These are phyloP conservation scores for Boletus coccyginus DNA, from an alignment of 768 basidiomycete species.

Conservation along the genomic window DNA sequence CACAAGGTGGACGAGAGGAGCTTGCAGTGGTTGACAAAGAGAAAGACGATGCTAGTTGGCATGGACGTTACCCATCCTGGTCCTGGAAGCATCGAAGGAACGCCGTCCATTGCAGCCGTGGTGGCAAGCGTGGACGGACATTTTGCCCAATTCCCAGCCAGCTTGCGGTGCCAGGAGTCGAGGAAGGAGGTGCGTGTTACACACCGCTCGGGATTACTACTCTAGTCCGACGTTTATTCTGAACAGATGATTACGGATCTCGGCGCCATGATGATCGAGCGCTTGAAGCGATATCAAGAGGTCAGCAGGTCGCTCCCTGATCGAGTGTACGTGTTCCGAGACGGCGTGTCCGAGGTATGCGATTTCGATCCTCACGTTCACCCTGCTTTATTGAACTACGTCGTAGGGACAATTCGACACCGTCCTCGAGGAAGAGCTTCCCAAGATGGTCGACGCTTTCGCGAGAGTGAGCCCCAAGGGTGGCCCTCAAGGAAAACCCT, in stretches of 20 bases:
- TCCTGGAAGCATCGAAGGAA: slow-evolving; percentile 61
- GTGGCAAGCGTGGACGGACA: slow-evolving; percentile 70
- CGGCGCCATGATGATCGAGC: slow-evolving; percentile 65
- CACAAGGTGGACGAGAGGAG: slow-evolving; percentile 62
- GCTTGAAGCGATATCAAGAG: slow-evolving; percentile 54
- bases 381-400: not conserved
- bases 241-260: slow-evolving; percentile 71
- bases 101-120: slow-evolving; percentile 81
- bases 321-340: slow-evolving; percentile 70
- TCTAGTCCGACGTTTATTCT: not conserved
- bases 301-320: slow-evolving; percentile 60
- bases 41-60: slow-evolving; percentile 79
- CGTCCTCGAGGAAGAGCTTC: slow-evolving; percentile 59
- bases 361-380: not conserved
- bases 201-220: not conserved
- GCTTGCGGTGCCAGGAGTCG: slow-evolving; percentile 59
- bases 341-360: slow-evolving; percentile 78
- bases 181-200: slow-evolving; percentile 24
- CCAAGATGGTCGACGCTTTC: slow-evolving; percentile 61
- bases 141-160: slow-evolving; percentile 79
- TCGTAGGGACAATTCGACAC: slow-evolving; percentile 68
- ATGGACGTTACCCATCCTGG: slow-evolving; percentile 84
- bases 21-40: slow-evolving; percentile 63
- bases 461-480: slow-evolving; percentile 42
- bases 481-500: slow-evolving; percentile 40